Evolutionary conservation across 148 eudicot species (phyloP), one percentile per base, ranked within the genome.

Genomic region (Beta vulgaris): DNA sequence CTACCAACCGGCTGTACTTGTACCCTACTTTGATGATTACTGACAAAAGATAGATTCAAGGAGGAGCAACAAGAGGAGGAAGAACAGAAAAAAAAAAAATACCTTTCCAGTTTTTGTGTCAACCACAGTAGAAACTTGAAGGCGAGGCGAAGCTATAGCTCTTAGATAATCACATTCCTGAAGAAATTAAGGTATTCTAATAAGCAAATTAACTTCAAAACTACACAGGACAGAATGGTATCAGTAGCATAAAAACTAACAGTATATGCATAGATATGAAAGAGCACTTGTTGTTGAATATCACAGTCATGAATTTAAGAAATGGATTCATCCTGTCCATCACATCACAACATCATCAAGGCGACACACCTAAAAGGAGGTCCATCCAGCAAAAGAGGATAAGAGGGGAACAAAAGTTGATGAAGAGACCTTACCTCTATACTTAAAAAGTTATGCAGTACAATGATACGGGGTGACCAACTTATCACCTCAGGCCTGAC

Each of bases 101-200:
- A 94, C 98, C 98, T 94, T 91, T 78, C 98, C 98, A 55, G 93
- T 91, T 85, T 82, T 91, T 61, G 90, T 74, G 82, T 91, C 98
- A 74, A 94, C 97, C 64, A 94, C 97, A 31, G 97, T 94, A 60
- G 98, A 94, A 80, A 90, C 81, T 70, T 90, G 86, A 65, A 94
- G 97, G 78, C 93, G 98, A 57, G 98, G 98, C 78, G 53, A 70
- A 55, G 98, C 93, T 65, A 88, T 53, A 66, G 81, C 91, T 85
- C 90, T 90, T 34, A 94, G 92, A 83, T 94, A 91, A 80, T 91
- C 98, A 84, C 97, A 94, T 78, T 94, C 98, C 98, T 93, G 81
- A 73, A 78, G 79, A 75, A 60, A 73, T 15, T 34, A 54, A 71
- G 29, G 68, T 68, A 69, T 37, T 43, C 76, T 28, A 68, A 66